Percentiles rank a stretch among this genome's conserved stretches.
Evolutionary conservation across 2,329 filamentous ascomycete genomes (phyloP).

Genomic region (Fusarium sacchari): DNA sequence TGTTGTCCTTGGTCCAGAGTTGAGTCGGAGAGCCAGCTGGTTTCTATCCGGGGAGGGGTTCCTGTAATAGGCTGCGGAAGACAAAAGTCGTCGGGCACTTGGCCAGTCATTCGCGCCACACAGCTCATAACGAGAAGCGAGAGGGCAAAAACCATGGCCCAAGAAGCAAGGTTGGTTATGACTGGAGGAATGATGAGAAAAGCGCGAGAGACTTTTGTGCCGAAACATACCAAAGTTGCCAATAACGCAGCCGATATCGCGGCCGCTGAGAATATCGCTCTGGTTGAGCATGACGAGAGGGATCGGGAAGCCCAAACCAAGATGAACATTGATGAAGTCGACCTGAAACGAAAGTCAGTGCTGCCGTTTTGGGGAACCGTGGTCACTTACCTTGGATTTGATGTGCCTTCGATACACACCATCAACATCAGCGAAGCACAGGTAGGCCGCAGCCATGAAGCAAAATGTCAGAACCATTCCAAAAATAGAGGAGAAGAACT

Average conservation of each 20-base stretch:
- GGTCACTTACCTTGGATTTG: conserved; percentile 47
- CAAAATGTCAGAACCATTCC: conserved; percentile 57
- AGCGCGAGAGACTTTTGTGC: accelerated
- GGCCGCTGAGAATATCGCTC: conserved; percentile 45
- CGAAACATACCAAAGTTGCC: conserved; percentile 55
- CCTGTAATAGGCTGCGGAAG: background rate
- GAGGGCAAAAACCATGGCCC: conserved; percentile 46
- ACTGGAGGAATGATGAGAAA: conserved; percentile 41
- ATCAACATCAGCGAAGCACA: conserved; percentile 33
- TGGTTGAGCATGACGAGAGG: conserved; percentile 59
- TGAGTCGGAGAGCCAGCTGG: conserved; percentile 37
- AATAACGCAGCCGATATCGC: conserved; percentile 55
- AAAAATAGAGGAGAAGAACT: conserved; percentile 60
- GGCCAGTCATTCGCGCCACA: conserved; percentile 4
- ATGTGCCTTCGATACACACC: conserved; percentile 46
- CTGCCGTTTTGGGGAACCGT: too few species aligned
- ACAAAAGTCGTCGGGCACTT: conserved; percentile 12
- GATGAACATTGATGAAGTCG: conserved; percentile 61
- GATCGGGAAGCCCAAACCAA: conserved; percentile 62
- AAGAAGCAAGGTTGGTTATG: conserved; percentile 50
- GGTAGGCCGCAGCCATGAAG: conserved; percentile 45
- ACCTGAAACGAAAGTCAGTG: conserved; percentile 49
- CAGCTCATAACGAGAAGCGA: conserved; percentile 35
- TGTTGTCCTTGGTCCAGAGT: conserved; percentile 16
- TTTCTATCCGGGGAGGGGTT: conserved; percentile 18